Conservation (phyloP, 2,329 filamentous ascomycete species). For the Eutypella sp. region DNA sequence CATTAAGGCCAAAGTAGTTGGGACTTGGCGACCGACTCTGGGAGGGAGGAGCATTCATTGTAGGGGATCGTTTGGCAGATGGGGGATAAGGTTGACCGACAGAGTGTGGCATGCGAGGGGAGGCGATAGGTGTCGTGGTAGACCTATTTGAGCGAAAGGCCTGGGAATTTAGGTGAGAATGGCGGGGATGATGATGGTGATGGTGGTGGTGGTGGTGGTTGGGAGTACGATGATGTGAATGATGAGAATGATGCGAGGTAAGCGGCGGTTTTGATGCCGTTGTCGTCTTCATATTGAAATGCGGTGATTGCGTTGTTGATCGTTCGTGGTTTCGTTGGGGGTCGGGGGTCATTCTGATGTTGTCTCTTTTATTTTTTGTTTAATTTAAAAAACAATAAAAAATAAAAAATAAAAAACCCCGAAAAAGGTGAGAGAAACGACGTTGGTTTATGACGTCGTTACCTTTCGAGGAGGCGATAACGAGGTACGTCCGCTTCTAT, state of each 20-base stretch:
- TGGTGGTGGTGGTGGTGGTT: not conserved
- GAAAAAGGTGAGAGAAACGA: slow-evolving; percentile 11
- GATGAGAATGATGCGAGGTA: slow-evolving; percentile 23
- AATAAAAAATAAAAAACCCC: too few species aligned
- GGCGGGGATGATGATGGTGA: slow-evolving; percentile 17
- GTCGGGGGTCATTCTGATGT: slow-evolving; percentile 21
- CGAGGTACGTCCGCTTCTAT: too few species aligned
- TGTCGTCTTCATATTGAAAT: slow-evolving; percentile 31
- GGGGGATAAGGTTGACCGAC: slow-evolving; percentile 52
- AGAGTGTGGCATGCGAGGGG: slow-evolving; percentile 47
- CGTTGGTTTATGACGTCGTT: slow-evolving; percentile 1
- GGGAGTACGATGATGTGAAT: too few species aligned
- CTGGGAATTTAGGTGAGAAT: slow-evolving; percentile 37
- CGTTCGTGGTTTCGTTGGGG: slow-evolving; percentile 22
- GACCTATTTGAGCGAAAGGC: slow-evolving; percentile 36
- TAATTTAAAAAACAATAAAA: too few species aligned
- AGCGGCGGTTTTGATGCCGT: slow-evolving; percentile 25
- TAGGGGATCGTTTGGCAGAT: slow-evolving; percentile 38
- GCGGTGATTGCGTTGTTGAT: slow-evolving; percentile 20
- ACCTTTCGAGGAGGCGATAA: not conserved
- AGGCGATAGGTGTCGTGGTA: slow-evolving; percentile 46
- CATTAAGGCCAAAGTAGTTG: slow-evolving; percentile 79
- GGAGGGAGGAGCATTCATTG: slow-evolving; percentile 18
- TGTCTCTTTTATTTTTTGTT: slow-evolving; percentile 13
- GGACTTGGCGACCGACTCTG: slow-evolving; percentile 58